Evolutionary conservation across 2,329 filamentous ascomycete genomes (phyloP).

Genomic region (Blastomyces percursus): DNA sequence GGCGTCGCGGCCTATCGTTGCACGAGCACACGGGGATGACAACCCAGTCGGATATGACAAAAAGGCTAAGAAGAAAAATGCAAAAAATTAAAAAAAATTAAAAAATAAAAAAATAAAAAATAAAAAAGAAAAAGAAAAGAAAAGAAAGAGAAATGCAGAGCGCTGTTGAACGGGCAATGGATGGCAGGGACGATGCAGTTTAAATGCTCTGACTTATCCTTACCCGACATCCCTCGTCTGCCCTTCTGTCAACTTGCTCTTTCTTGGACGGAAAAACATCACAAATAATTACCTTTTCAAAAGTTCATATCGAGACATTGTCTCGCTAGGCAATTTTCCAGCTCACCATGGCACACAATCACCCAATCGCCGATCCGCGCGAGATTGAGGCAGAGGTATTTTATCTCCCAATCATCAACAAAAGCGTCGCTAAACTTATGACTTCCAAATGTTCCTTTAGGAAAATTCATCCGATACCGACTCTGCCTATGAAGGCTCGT

Average conservation of each 20-base stretch:
- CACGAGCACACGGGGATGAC: neutral
- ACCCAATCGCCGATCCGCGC: neutral
- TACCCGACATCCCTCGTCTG: neutral
- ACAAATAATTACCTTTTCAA: neutral
- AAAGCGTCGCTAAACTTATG: neutral
- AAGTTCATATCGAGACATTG: neutral
- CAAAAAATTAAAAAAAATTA: neutral
- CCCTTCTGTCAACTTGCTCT: neutral
- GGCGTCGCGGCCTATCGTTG: neutral
- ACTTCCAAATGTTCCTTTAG: neutral
- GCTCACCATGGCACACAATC: neutral
- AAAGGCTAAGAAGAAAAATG: neutral
- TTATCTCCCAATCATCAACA: neutral
- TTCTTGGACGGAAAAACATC: neutral
- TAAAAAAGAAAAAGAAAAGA: neutral
- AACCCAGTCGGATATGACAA: neutral
- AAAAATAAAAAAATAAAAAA: neutral
- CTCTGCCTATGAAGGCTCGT: slow-evolving; percentile 3
- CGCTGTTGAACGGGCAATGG: neutral
- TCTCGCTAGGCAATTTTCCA: neutral
- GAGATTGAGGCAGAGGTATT: neutral
- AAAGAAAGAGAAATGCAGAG: too few relatives aligned
- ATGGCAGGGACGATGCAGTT: neutral
- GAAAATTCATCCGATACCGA: neutral
- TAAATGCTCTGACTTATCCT: neutral